A percentile compares a stretch with the other conserved stretches of the same genome.
phyloP scores from a whole-genome alignment of 306 rosid species.

The Gillenia trifoliata region DNA sequence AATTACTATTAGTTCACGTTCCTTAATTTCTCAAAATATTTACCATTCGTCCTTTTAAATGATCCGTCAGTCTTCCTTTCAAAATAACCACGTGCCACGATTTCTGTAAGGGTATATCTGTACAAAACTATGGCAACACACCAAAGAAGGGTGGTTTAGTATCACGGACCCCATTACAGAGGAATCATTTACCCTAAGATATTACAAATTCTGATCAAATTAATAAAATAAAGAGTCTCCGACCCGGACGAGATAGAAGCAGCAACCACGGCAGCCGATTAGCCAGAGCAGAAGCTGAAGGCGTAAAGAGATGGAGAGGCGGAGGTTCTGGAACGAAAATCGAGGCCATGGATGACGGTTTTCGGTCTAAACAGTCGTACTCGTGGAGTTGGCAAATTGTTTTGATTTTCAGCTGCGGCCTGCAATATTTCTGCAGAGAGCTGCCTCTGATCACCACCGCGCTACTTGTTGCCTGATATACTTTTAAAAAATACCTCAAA shows the following conservation, averaged over 20 bases:
- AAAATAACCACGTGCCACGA: too few species aligned
- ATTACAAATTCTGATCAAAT: not conserved
- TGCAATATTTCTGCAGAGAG: not conserved
- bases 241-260: constrained; percentile 20
- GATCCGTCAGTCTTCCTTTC: too few species aligned
- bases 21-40: too few species aligned
- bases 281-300: not conserved
- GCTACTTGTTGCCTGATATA: not conserved
- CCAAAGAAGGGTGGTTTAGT: too few species aligned
- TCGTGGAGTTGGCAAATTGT: not conserved
- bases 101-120: too few species aligned
- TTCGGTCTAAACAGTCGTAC: too few species aligned
- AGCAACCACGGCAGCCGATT: constrained; percentile 20
- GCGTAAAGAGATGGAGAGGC: not conserved
- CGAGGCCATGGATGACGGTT: constrained; percentile 46
- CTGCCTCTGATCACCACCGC: not conserved
- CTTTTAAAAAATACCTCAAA: too few species aligned
- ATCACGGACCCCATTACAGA: too few species aligned
- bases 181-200: not conserved
- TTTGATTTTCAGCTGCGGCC: not conserved
- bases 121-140: too few species aligned
- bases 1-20: too few species aligned
- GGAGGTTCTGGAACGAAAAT: constrained; percentile 25
- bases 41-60: too few species aligned
- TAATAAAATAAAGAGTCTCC: not conserved